phyloP scores from a whole-genome alignment of 2,329 filamentous ascomycete species.

The Claviceps capensis region DNA sequence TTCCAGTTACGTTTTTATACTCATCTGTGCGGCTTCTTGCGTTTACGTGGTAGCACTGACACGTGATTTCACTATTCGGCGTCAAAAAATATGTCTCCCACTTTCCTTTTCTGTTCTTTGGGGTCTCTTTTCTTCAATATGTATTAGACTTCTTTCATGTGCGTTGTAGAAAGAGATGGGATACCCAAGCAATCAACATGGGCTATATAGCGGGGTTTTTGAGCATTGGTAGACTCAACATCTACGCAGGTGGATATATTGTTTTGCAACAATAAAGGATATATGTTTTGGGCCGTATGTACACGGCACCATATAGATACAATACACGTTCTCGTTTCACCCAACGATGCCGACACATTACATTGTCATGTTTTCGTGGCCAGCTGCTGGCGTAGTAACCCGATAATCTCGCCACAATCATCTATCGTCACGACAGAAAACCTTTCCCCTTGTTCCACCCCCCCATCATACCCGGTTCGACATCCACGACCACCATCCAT shows the following conservation, averaged over 20 bases:
- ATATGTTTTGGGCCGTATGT: no score
- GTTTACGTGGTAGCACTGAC: no score
- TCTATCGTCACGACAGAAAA: neutral
- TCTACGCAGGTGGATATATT: slow-evolving; percentile 16
- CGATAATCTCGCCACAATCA: neutral
- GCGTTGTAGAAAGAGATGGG: neutral
- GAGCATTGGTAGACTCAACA: slow-evolving; percentile 27
- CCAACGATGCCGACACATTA: no score
- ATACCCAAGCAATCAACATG: slow-evolving; percentile 7
- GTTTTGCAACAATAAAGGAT: neutral
- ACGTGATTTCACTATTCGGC: no score
- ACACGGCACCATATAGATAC: no score
- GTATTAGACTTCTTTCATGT: neutral
- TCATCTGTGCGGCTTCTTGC: no score
- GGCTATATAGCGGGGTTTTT: neutral
- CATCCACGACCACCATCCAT: slow-evolving; percentile 87
- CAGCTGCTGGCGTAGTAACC: no score
- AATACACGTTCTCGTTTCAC: neutral
- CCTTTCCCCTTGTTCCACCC: neutral
- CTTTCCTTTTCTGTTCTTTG: neutral
- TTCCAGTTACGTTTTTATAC: neutral
- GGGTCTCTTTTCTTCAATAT: no score
- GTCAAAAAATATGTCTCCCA: neutral
- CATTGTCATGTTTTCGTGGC: no score
- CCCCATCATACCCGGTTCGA: slow-evolving; percentile 49